These are phyloP conservation scores for Malassezia dermatis DNA, from an alignment of 1,284 basidiomycete species.

Conservation along the genomic window DNA sequence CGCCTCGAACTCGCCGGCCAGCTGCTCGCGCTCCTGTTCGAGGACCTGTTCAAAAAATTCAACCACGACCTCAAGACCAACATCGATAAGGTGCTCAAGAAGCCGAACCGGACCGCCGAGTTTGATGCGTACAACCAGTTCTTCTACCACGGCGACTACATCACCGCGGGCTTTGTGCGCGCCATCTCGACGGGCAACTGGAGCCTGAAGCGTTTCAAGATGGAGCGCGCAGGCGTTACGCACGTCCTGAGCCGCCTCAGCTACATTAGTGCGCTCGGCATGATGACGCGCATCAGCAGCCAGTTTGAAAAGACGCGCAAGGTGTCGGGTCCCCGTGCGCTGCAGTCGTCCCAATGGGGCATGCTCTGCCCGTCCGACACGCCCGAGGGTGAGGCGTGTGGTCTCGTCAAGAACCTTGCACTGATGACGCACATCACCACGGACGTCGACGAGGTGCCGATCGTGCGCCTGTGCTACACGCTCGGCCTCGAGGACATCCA, in stretches of 20 bases:
- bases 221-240: slow-evolving; percentile 98
- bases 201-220: slow-evolving; percentile 98
- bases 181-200: slow-evolving; percentile 99
- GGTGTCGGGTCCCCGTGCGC: slow-evolving; percentile 89
- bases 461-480: slow-evolving; percentile 79
- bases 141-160: slow-evolving; percentile 73
- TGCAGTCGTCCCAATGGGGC: slow-evolving; percentile 98
- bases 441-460: slow-evolving; percentile 91
- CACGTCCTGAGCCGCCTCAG: slow-evolving; percentile 89
- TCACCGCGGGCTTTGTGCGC: slow-evolving; percentile 89
- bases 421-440: slow-evolving; percentile 99
- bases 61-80: slow-evolving; percentile 89
- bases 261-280: slow-evolving; percentile 94
- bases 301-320: slow-evolving; percentile 99
- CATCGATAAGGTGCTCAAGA: slow-evolving; percentile 96
- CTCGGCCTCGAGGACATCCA: slow-evolving; percentile 94
- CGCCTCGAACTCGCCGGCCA: slow-evolving; percentile 95
- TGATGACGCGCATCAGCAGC: slow-evolving; percentile 99
- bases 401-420: slow-evolving; percentile 94
- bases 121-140: slow-evolving; percentile 93
- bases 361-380: slow-evolving; percentile 98
- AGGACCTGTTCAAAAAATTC: slow-evolving; percentile 98
- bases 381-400: slow-evolving; percentile 98
- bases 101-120: slow-evolving; percentile 84
- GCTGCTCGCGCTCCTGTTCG: slow-evolving; percentile 83